Evolutionary conservation across 2,329 filamentous ascomycete species (phyloP), one percentile per base, ranked within the genome.

Genomic region (Thermothelomyces thermophilus): DNA sequence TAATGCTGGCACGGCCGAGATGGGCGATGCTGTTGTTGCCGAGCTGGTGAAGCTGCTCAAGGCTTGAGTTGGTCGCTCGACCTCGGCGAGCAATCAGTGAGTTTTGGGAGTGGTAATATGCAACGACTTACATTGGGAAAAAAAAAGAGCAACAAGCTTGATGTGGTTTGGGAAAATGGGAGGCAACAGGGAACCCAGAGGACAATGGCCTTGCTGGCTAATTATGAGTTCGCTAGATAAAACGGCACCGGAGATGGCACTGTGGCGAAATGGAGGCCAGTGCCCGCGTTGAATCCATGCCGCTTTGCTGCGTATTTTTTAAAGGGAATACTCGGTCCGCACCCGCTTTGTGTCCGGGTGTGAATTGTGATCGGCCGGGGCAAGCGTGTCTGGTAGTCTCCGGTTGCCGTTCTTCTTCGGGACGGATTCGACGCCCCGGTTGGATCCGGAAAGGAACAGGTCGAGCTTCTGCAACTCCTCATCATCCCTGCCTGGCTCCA

Each of bases 21-120:
- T 70, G 33, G 89, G 90, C 52, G 87, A 96, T 68, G 87, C 87
- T 1, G 76, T 96, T 56, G 83, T 83, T 2, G 77, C 77, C 41
- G 84, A 95, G 73, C 71, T 95, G 51, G 75, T 79, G 66, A 81
- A 80, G 67, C 70, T 90, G 44, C 73, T 93, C 60, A 75, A 77
- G 68, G 55, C 53, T 41, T 60, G 50, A 33, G 6, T 26, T 9
- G 24, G 9, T 26, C 24, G 24, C 24, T 26, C 9, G 24, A 26
- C 5, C 9, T 26, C 9, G n/a, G 26, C 13, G 13, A 17, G 16
- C 3, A 19, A 11, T 7, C 16, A 28, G 3, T 14, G 16, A 8
- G 13, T 22, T 17, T 11, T 1, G n/a, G 7, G 24, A 2, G 9
- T 13, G 14, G 31, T 11, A 4, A 33, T 43, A 33, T 37, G 24